Evolutionary conservation across 2,329 filamentous ascomycete genomes (phyloP), one percentile per base, ranked within the genome.

Genomic region (Neospermospora avenae): DNA sequence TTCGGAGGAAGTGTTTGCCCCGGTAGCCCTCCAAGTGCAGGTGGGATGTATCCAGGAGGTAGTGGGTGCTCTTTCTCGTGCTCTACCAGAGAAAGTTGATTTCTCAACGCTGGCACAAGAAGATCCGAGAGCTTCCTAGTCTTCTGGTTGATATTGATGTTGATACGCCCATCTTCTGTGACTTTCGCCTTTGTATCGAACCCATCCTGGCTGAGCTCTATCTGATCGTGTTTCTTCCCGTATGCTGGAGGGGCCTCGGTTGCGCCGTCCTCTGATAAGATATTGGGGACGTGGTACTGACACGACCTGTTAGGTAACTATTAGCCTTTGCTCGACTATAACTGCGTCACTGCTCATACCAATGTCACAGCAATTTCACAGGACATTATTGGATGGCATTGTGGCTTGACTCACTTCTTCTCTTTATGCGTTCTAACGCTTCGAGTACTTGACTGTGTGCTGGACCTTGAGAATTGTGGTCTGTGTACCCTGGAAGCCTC

Each of bases 81-180:
- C 22, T 74, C 75, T 25, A 71, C 69, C 34, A 74, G 64, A 3
- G 65, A 63, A 20, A 77, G 65, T 56, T 78, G 88, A 80, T 63
- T 79, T 78, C 62, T 81, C 75, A 92, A 72, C 7, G 86, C 83
- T 3, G 88, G 87, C 0, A 83, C 81, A 25, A 93, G 80, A 13
- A 93, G 77, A 61, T 86, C 83, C 2, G 88, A 84, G 3, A 93
- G 77, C 57, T 82, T 82, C 57, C 80, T 77, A 66, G 82, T 86
- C 66, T 84, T 87, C 72, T 91, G 87, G 70, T 88, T 86, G 75
- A 95, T 90, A 63, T 86, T 87, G 76, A 95, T 91, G 70, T 91
- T 86, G 68, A 95, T 81, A 70, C 91, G 84, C 24, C 90, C 90
- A 75, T 93, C 88, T 62, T 84, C 89, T 85, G 68, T 85, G 25